These are phyloP conservation scores for Kwoniella botswanensis DNA, from an alignment of 768 basidiomycete species.

Conservation along the genomic window DNA sequence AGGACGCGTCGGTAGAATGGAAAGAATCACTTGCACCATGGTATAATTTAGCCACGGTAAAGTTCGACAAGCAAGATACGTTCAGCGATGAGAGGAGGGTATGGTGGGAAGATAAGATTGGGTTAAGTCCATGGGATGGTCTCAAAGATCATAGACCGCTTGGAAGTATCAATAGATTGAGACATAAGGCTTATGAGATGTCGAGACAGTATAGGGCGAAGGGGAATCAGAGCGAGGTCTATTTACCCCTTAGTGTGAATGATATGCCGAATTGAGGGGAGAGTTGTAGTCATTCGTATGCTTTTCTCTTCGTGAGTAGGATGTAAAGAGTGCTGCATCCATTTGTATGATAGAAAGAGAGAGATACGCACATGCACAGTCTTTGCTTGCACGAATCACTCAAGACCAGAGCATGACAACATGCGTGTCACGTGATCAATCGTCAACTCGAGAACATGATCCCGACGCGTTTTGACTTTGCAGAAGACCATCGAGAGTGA, in stretches of 20 bases:
- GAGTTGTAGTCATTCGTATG: neutral
- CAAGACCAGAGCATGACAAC: no score
- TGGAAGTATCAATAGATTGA: slow-evolving; percentile 24
- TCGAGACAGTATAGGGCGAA: slow-evolving; percentile 17
- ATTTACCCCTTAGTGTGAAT: slow-evolving; percentile 12
- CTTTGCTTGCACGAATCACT: no score
- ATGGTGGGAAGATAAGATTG: slow-evolving; percentile 27
- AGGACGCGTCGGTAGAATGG: slow-evolving; percentile 27
- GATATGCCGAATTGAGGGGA: slow-evolving; percentile 21
- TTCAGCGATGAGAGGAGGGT: slow-evolving; percentile 25
- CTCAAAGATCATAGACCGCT: slow-evolving; percentile 21
- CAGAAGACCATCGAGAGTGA: no score
- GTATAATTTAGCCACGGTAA: slow-evolving; percentile 17
- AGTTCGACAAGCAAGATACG: slow-evolving; percentile 15
- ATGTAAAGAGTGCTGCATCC: no score
- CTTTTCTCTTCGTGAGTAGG: no score
- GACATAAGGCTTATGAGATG: slow-evolving; percentile 30
- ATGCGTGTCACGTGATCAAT: no score
- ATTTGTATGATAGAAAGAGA: no score
- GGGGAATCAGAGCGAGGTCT: slow-evolving; percentile 25
- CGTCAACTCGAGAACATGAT: neutral
- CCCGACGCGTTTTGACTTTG: neutral
- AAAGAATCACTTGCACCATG: slow-evolving; percentile 17
- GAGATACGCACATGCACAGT: no score
- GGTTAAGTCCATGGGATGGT: slow-evolving; percentile 23